phyloP scores from a whole-genome alignment of 495 filamentous ascomycete species.

The Hypoxylon intermedium region DNA sequence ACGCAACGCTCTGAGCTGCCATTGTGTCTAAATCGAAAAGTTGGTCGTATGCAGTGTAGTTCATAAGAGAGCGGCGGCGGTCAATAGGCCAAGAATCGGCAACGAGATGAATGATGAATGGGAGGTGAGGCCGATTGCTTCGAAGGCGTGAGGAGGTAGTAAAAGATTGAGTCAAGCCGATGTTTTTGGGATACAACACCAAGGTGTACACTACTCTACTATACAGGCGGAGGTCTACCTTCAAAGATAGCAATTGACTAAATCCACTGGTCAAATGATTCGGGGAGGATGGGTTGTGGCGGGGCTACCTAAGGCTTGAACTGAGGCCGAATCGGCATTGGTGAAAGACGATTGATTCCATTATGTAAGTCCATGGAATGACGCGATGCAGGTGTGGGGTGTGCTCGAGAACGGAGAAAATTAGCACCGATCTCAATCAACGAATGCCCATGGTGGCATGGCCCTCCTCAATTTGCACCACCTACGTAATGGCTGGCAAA shows the following conservation, averaged over 20 bases:
- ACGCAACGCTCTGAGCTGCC: conserved; percentile 53
- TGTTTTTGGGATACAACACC: conserved; percentile 11
- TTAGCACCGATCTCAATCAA: no score
- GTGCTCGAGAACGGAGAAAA: no score
- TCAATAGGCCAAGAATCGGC: conserved; percentile 36
- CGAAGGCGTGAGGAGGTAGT: background rate
- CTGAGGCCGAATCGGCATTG: no score
- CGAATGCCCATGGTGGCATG: no score
- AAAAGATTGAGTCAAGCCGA: conserved; percentile 16
- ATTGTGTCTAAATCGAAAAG: conserved; percentile 42
- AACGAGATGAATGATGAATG: conserved; percentile 14
- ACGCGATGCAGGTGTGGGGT: no score
- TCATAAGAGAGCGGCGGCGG: conserved; percentile 19
- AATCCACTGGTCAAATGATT: conserved; percentile 17
- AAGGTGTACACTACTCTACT: conserved; percentile 4
- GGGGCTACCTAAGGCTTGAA: no score
- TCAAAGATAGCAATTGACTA: background rate
- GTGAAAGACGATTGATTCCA: no score
- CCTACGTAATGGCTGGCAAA: no score
- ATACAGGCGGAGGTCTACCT: background rate
- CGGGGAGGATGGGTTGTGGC: conserved; percentile 5
- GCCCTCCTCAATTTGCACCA: no score
- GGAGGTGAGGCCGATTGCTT: conserved; percentile 12
- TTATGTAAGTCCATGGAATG: no score
- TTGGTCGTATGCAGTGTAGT: conserved; percentile 23